Evolutionary conservation across 2,329 filamentous ascomycete species (phyloP).

Genomic region (Onygenales sp.): DNA sequence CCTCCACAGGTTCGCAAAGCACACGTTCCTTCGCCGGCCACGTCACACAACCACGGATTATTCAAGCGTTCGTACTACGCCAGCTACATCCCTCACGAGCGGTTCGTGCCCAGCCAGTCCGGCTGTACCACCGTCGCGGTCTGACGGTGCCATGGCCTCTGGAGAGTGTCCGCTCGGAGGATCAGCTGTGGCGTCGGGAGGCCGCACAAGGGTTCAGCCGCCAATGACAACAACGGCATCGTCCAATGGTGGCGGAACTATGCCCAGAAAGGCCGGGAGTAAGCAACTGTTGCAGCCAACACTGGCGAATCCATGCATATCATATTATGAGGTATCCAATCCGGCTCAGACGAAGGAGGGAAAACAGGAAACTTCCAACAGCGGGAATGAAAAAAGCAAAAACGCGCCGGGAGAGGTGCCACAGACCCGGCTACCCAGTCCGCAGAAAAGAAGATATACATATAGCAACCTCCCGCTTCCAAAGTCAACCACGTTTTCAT

Average conservation of each 20-base stretch:
- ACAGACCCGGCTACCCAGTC: not conserved
- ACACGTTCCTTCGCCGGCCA: conserved; percentile 10
- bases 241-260: too few species aligned
- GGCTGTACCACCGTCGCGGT: not conserved
- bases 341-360: not conserved
- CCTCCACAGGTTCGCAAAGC: conserved; percentile 14
- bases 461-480: not conserved
- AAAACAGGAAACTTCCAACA: not conserved
- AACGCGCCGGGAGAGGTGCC: not conserved
- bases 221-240: not conserved
- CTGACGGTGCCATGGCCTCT: not conserved
- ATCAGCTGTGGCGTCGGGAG: not conserved
- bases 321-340: not conserved
- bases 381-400: not conserved
- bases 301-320: not conserved
- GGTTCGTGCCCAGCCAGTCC: not conserved
- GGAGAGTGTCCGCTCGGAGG: not conserved
- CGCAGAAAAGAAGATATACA: not conserved
- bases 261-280: not conserved
- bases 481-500: conserved; percentile 1
- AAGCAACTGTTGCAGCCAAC: not conserved
- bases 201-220: not conserved
- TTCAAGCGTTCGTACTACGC: not conserved
- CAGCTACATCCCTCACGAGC: not conserved
- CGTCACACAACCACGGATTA: conserved; percentile 5